Base-by-base conservation (phyloP, 768 basidiomycete genomes). In the Lentinula edodes region DNA sequence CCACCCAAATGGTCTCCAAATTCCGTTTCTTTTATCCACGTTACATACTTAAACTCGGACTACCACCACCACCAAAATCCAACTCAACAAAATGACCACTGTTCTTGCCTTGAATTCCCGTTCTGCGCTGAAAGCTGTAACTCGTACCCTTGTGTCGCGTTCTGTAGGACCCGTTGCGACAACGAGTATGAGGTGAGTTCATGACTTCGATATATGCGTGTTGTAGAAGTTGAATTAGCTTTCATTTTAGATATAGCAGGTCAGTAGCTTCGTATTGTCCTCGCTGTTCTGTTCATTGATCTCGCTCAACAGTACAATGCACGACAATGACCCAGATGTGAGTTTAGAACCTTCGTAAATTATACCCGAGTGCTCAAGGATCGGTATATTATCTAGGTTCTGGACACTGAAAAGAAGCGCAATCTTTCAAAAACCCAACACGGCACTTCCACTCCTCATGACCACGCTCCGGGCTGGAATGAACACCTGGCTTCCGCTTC, bases 301-400 rank as follows among this genome's bases (percentile, higher is more conserved):
- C 15, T 43, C 20, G 42, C n/a, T 6, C 18, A 12, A 15, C 48
- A 60, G 59, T 23, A 41, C 59, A 23, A 60, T 60, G 51, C 59
- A 60, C 38, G 59, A 60, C 48, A 60, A 60, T 43, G 59, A 60
- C 23, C 59, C 59, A 13, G 18, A 60, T 50, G 59, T 52, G 43
- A 2, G 13, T 20, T 9, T 28, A 35, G n/a, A 15, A n/a, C n/a
- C n/a, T n/a, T n/a, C n/a, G n/a, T n/a, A n/a, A n/a, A n/a, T n/a
- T n/a, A n/a, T n/a, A n/a, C n/a, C n/a, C n/a, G n/a, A n/a, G 13
- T 10, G 32, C 15, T 50, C 50, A 16, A 13, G 4, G 55, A 9
- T 15, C 15, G 13, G 28, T 15, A 6, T n/a, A 28, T 13, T 15
- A 15, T 13, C 0, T 43, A 60, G 59, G 36, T 60, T 12, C 20